Evolutionary conservation across 2,329 filamentous ascomycete species (phyloP), one percentile per base, ranked within the genome.

Genomic region (Botryotinia convoluta): DNA sequence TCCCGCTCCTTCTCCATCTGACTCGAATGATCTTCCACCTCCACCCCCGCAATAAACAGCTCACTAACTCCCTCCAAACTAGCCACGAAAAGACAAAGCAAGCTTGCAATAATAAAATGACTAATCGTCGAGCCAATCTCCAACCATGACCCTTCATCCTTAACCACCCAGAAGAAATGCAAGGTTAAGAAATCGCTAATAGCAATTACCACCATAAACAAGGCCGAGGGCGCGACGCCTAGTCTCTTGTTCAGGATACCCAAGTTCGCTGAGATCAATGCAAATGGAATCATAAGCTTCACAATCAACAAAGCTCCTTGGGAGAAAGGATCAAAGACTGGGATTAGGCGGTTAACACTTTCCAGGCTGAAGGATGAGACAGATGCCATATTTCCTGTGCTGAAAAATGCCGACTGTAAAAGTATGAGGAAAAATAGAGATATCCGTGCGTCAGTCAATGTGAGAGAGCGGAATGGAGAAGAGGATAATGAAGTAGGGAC

Each of bases 81-180:
- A 0, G 94, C 93, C 61, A 99, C 94, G 84, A 99, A 99, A 14
- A 97, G 91, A 77, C 94, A 96, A 62, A 98, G 81, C 78, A 93
- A 82, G 82, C 94, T 98, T 29, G 94, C 95, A 83, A 99, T 98
- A 75, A 91, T 90, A 82, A 98, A 99, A 82, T 98, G 95, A 79
- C 90, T 97, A 77, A 99, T 99, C 5, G 94, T 98, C 42, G 94
- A 97, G 45, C 96, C 96, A 81, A 99, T 99, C 81, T 99, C 96
- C 74, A 99, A 84, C 96, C 96, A 99, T 35, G 92, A 96, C 0
- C 96, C 96, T 81, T 99, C 96, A 78, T 99, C 96, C 79, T 92
- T 93, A 63, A 99, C 96, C 79, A 97, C 93, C 90, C 93, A 99
- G 84, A 99, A 99, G 85, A 99, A 99, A 79, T 96, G 93, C 70